Base-by-base conservation (phyloP, 2,329 filamentous ascomycete species). In the Tolypocladium endophyticum region DNA sequence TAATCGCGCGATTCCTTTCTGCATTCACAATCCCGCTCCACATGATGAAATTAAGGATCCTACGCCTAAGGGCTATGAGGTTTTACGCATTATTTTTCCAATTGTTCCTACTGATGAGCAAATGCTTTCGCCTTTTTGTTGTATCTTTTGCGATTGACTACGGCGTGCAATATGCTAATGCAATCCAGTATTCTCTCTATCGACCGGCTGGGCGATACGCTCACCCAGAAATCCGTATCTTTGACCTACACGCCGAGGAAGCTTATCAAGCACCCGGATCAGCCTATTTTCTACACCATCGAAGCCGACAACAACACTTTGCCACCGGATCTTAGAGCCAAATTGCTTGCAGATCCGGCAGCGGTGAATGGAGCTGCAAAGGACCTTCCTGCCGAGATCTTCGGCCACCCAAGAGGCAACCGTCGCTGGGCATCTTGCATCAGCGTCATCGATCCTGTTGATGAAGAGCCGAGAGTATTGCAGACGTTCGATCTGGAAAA, bases 391-490 rank as follows among this genome's bases (percentile, higher is more conserved):
- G 84, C 91, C 1, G 84, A 88, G 64, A 89, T 96, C 6, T 97
- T 99, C 70, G 94, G 94, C 2, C 91, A 97, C 68, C 89, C 94
- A 12, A 85, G 87, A 60, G 92, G 86, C 30, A 86, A 84, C 61
- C 88, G 90, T 25, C 89, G 93, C 64, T 99, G 94, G 94, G 91
- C 94, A 47, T 97, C 93, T 12, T 97, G 92, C 73, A 92, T 99
- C 65, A 92, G 90, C 68, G 84, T 97, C 25, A 82, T 99, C 23
- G 94, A 99, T 68, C 92, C 94, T 0, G 71, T 93, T 3, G 83
- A 79, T 20, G 83, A 88, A 56, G 92, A 94, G 67, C 77, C 77
- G 0, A 71, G 75, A 4, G 87, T 96, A 1, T 73, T 94, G 5
- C 87, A 89, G 64, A 92, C 86, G 0, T 79, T 97, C 50, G 88